These are phyloP conservation scores for Artomyces pyxidatus DNA, from an alignment of 768 basidiomycete genomes.

Conservation along the genomic window DNA sequence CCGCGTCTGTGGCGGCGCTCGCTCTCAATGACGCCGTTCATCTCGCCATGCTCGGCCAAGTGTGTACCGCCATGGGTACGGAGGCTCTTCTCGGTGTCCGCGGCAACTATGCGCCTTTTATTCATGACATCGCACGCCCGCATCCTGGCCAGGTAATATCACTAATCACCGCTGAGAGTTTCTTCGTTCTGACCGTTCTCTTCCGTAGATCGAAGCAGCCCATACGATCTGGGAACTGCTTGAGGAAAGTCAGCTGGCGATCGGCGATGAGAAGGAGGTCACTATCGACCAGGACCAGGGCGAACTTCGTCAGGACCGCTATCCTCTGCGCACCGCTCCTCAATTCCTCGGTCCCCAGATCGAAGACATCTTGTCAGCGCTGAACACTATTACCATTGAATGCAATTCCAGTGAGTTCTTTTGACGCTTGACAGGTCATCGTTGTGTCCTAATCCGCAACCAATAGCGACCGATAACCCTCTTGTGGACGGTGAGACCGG, in stretches of 20 bases:
- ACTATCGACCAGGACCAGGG: slow-evolving; percentile 64
- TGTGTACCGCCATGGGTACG: slow-evolving; percentile 75
- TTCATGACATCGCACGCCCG: slow-evolving; percentile 65
- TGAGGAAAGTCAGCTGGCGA: slow-evolving; percentile 59
- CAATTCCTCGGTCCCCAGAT: slow-evolving; percentile 86
- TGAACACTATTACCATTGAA: slow-evolving; percentile 60
- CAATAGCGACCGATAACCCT: slow-evolving; percentile 84
- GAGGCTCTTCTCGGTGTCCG: slow-evolving; percentile 74
- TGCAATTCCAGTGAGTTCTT: slow-evolving; percentile 73
- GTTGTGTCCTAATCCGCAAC: neutral
- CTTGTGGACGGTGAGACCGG: slow-evolving; percentile 64
- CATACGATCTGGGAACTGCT: slow-evolving; percentile 62
- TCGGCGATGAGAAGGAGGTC: slow-evolving; percentile 53
- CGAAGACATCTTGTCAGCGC: slow-evolving; percentile 64
- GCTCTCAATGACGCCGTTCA: slow-evolving; percentile 68
- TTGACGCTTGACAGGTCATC: neutral
- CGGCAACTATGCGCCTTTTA: slow-evolving; percentile 71
- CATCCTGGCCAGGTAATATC: slow-evolving; percentile 68
- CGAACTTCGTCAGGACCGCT: slow-evolving; percentile 71
- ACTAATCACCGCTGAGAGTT: neutral
- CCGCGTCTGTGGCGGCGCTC: slow-evolving; percentile 65
- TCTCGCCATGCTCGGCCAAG: slow-evolving; percentile 56
- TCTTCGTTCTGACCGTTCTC: neutral
- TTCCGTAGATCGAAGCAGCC: slow-evolving; percentile 57
- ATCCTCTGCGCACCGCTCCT: slow-evolving; percentile 64